Evolutionary conservation across 2,329 filamentous ascomycete genomes (phyloP), one percentile per base, ranked within the genome.

Genomic region (Verticillium longisporum): DNA sequence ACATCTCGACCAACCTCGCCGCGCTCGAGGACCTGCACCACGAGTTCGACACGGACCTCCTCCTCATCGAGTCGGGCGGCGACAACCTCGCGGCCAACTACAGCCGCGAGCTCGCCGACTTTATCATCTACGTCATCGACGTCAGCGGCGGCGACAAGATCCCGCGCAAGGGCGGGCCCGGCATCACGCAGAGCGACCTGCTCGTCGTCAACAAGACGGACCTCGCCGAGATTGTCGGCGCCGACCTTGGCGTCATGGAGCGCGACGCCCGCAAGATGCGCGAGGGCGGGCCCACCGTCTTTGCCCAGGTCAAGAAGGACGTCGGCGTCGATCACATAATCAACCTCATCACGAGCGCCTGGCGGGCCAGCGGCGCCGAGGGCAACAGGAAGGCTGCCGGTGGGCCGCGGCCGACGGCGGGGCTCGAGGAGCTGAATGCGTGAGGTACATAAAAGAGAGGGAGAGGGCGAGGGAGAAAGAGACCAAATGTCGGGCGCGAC

Each of bases 71-170:
- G 78, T 92, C 88, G 18, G 95, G 95, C 55, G 95, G 95, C 61
- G 95, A 99, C 74, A 99, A 99, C 74, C 84, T 99, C 1, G 95
- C 95, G 0, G 95, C 95, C 4, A 99, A 99, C 80, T 99, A 99
- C 82, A 91, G 86, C 60, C 84, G 95, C 61, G 95, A 99, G 77
- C 81, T 99, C 66, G 95, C 95, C 1, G 95, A 99, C 75, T 99
- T 90, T 74, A 99, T 99, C 76, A 89, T 99, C 77, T 99, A 99
- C 74, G 95, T 99, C 34, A 98, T 99, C 68, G 95, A 99, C 75
- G 95, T 99, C 18, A 90, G 88, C 61, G 95, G 95, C 26, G 95
- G 95, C 13, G 95, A 99, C 76, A 99, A 99, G 83, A 89, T 99
- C 58, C 95, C 95, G 0, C 80, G 95, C 33, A 99, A 99, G 79